Percentiles rank a stretch among this genome's conserved stretches.
Evolutionary conservation across 1,139 yeast genomes (phyloP).

Genomic region (Fermentozyma sake): DNA sequence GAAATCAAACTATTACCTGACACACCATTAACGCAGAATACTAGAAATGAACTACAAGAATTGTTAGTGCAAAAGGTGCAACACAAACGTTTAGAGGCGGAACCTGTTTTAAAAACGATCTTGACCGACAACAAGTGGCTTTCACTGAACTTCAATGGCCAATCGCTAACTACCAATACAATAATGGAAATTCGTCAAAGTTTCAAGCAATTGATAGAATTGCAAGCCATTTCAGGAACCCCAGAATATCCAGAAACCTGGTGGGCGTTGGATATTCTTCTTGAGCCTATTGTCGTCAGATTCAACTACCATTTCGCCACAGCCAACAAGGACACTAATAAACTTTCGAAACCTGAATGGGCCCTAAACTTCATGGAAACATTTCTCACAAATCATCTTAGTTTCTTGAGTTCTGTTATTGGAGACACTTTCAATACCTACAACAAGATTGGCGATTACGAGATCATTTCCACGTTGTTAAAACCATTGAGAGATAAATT

Average conservation of each 20-base stretch:
- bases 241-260: conserved; percentile 44
- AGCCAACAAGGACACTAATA: conserved; percentile 54
- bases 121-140: conserved; percentile 6
- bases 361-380: conserved; percentile 54
- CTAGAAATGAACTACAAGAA: too few species aligned
- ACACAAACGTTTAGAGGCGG: conserved; percentile 3
- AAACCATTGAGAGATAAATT: conserved; percentile 50
- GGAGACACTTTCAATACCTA: conserved; percentile 28
- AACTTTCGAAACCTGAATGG: conserved; percentile 78
- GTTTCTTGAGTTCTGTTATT: conserved; percentile 29
- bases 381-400: conserved; percentile 42
- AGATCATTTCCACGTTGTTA: conserved; percentile 53
- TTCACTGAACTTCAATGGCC: conserved; percentile 4
- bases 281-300: conserved; percentile 54
- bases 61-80: too few species aligned
- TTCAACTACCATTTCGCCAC: conserved; percentile 74
- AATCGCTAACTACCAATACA: conserved; percentile 1
- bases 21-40: too few species aligned
- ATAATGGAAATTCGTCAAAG: conserved; percentile 1
- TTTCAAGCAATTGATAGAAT: conserved; percentile 21
- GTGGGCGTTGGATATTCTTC: conserved; percentile 56
- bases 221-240: conserved; percentile 31
- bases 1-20: too few species aligned
- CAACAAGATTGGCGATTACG: conserved; percentile 34
- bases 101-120: conserved; percentile 3